Evolutionary conservation across 139 green algal species (phyloP), one percentile per base, ranked within the genome.

Genomic region (Volvox reticuliferus): DNA sequence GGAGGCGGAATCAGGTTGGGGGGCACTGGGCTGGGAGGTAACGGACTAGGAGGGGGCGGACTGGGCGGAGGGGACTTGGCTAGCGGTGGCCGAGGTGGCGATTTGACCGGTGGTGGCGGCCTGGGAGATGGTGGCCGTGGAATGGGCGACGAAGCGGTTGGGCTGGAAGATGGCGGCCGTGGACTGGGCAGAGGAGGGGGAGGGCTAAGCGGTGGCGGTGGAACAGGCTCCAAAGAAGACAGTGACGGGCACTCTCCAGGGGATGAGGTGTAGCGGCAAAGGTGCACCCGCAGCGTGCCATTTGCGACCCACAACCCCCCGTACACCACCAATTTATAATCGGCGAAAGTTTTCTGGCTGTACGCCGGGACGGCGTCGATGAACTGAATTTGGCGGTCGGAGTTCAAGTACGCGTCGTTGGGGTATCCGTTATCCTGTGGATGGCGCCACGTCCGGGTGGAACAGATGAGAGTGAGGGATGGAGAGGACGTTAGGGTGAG

Each of bases 241-340:
- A 88, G 33, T 13, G 65, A 28, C 12, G 82, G 82, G 26, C 82
- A 88, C 33, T 88, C 82, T 0, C 33, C 19, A 17, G 21, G 20
- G 22, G 63, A 24, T 12, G 2, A 6, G 9, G 22, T 24, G 82
- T 37, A 88, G 65, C 82, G 82, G 33, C 82, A 88, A 14, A 88
- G 5, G 82, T 88, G 21, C 65, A 88, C 82, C 9, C 82, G 63
- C 65, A 88, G 32, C 44, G 35, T 65, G 35, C 65, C 65, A 26
- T 16, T 36, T 1, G 63, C 35, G 16, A 63, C 36, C 82, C 82
- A 88, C 22, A 24, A 12, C 13, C 82, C 35, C 33, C 33, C 21
- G 82, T 88, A 88, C 20, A 88, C 33, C 24, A 88, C 82, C 65
- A 88, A 68, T 19, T 79, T 88, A 67, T 79, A 88, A 16, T 21